Base-by-base conservation (phyloP, 1,284 basidiomycete genomes). In the Malassezia caprae region DNA sequence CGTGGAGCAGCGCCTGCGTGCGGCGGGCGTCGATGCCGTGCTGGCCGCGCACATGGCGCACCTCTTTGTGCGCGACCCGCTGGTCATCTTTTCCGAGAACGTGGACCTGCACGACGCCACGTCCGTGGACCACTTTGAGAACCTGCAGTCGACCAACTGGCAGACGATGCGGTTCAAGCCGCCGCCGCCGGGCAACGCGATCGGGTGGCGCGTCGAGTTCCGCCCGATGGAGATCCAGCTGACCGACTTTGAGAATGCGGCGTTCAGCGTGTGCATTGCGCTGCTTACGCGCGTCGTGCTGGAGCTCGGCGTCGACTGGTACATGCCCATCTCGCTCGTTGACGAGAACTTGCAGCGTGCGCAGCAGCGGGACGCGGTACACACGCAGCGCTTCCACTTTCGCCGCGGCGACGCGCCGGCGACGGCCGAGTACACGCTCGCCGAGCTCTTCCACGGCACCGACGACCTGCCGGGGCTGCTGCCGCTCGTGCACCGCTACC, bases 141-240 rank as follows among this genome's bases (percentile, higher is more conserved):
- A 96, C 72, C 85, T 98, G 31, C 94, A 98, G 82, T 94, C 90
- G 6, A 98, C 94, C 8, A 98, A 98, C 75, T 99, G 94, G 94
- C 94, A 98, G 78, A 96, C 94, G 0, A 81, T 99, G 53, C 84
- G 94, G 28, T 98, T 99, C 82, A 99, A 99, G 76, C 94, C 94
- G 5, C 94, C 94, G 7, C 73, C 69, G 32, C 84, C 87, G 1
- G 84, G 88, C 54, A 90, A 89, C 1, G 75, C 83, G 17, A 96
- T 98, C 56, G 94, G 94, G 26, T 99, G 94, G 94, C 82, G 94
- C 40, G 91, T 98, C 17, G 94, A 99, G 76, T 98, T 99, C 78
- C 81, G 94, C 47, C 88, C 87, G 68, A 98, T 98, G 94, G 94
- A 99, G 76, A 89, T 98, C 2, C 94, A 98, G 75, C 82, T 94